Evolutionary conservation across 1,139 yeast species (phyloP).

Genomic region (Saccharomyces pastorianus): DNA sequence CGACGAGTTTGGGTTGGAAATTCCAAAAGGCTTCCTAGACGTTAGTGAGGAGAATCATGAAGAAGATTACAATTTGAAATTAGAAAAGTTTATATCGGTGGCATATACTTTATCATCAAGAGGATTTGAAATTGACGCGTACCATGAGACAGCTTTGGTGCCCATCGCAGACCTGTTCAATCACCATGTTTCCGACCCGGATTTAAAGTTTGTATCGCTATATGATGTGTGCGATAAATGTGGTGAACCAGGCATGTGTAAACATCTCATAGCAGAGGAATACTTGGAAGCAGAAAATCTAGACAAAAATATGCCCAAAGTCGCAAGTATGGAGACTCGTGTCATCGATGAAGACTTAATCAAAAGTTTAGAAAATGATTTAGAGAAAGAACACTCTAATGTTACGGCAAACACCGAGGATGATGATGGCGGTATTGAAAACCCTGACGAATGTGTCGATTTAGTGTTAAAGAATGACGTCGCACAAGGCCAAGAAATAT

Average conservation of each 20-base stretch:
- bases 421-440: slow-evolving; percentile 19
- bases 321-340: slow-evolving; percentile 28
- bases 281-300: slow-evolving; percentile 16
- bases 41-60: slow-evolving; percentile 11
- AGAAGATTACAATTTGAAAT: slow-evolving; percentile 21
- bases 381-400: slow-evolving; percentile 11
- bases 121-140: slow-evolving; percentile 72
- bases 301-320: slow-evolving; percentile 23
- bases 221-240: slow-evolving; percentile 66
- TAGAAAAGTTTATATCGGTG: slow-evolving; percentile 42
- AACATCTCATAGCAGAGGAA: slow-evolving; percentile 33
- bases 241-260: slow-evolving; percentile 57
- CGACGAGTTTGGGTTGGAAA: slow-evolving; percentile 28
- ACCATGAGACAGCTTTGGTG: slow-evolving; percentile 65
- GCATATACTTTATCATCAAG: slow-evolving; percentile 62
- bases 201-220: slow-evolving; percentile 67
- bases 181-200: slow-evolving; percentile 48
- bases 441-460: slow-evolving; percentile 48
- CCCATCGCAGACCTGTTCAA: slow-evolving; percentile 91
- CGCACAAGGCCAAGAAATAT: slow-evolving; percentile 47
- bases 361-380: slow-evolving; percentile 13
- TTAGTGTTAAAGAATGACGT: slow-evolving; percentile 41
- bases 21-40: slow-evolving; percentile 35
- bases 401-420: slow-evolving; percentile 18
- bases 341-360: slow-evolving; percentile 29